Evolutionary conservation across 2,329 filamentous ascomycete species (phyloP).

Genomic region (Colletotrichum euphorbiae): DNA sequence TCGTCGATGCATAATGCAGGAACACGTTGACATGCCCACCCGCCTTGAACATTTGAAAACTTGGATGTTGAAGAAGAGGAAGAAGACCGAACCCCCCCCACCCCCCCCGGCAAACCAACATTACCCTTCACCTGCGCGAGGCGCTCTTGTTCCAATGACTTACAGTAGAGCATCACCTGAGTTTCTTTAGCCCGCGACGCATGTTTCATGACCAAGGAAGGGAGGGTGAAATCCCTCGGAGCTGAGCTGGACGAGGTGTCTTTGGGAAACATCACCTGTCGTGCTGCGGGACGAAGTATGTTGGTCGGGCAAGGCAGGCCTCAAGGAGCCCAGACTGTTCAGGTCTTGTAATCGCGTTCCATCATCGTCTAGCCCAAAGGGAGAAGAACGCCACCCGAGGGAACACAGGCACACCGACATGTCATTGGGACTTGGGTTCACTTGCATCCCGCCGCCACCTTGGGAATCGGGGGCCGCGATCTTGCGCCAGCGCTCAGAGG

Average conservation of each 20-base stretch:
- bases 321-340: too few relatives aligned
- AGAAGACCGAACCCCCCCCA: not conserved
- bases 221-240: too few relatives aligned
- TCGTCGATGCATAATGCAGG: not conserved
- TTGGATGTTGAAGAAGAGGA: not conserved
- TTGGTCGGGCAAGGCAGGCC: too few relatives aligned
- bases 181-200: not conserved
- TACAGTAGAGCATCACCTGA: not conserved
- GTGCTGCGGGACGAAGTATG: too few relatives aligned
- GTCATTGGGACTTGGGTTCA: not conserved
- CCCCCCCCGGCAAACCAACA: not conserved
- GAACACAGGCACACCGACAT: not conserved
- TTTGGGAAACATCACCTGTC: too few relatives aligned
- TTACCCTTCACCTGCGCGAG: not conserved
- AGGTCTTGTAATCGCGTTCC: conserved; percentile 1
- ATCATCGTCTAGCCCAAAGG: not conserved
- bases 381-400: not conserved
- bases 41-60: not conserved
- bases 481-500: not conserved
- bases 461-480: conserved; percentile 12
- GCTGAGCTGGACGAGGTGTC: too few relatives aligned
- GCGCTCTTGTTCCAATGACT: not conserved
- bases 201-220: not conserved
- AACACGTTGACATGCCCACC: conserved; percentile 2
- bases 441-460: conserved; percentile 3